phyloP scores from a whole-genome alignment of 2,329 filamentous ascomycete species.

The Fusarium sp. region DNA sequence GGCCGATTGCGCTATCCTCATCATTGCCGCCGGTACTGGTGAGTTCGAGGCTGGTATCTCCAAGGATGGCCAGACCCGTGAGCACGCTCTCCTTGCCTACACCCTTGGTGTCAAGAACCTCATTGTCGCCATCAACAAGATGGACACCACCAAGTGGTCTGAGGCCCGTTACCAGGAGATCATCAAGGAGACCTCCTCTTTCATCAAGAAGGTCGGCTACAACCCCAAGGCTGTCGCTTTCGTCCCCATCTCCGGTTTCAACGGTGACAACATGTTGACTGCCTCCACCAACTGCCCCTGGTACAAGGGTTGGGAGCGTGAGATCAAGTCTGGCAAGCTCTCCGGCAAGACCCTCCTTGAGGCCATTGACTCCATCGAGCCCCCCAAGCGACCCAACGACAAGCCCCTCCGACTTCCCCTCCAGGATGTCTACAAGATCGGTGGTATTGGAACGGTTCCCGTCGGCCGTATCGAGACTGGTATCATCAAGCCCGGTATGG shows the following conservation, averaged over 20 bases:
- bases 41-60: conserved; percentile 99
- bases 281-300: conserved; percentile 93
- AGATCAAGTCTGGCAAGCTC: conserved; percentile 85
- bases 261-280: conserved; percentile 99
- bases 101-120: conserved; percentile 99
- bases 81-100: conserved; percentile 99
- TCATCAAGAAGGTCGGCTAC: conserved; percentile 99
- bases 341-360: conserved; percentile 98
- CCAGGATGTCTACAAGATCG: conserved; percentile 99
- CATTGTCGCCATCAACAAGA: conserved; percentile 99
- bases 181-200: conserved; percentile 99
- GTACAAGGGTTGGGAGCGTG: conserved; percentile 99
- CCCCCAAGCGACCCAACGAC: conserved; percentile 92
- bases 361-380: conserved; percentile 96
- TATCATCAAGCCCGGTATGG: conserved; percentile 90
- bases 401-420: conserved; percentile 99
- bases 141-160: conserved; percentile 99
- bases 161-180: conserved; percentile 98
- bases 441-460: conserved; percentile 99
- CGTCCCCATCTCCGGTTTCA: conserved; percentile 99
- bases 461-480: conserved; percentile 99
- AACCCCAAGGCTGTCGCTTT: conserved; percentile 99
- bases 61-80: conserved; percentile 99
- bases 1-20: conserved; percentile 99
- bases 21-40: conserved; percentile 99